A percentile compares a stretch with the other conserved stretches of the same genome.
These are phyloP conservation scores for Dactylellina sp. DNA, from an alignment of 2,329 filamentous ascomycete species.

Conservation along the genomic window DNA sequence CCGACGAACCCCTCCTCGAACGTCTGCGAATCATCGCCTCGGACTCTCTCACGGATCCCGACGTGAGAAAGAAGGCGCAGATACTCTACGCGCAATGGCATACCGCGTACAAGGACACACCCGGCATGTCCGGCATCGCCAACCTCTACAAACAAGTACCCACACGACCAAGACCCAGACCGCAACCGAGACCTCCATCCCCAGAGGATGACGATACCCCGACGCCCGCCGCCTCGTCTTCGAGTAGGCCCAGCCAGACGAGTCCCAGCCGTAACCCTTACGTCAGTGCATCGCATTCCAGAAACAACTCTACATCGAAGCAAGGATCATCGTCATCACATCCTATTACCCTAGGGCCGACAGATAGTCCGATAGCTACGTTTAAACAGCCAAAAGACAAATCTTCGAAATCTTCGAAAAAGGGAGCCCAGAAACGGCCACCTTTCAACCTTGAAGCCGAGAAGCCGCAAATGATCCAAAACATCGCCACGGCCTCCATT, in stretches of 20 bases:
- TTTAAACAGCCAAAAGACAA: constrained; percentile 60
- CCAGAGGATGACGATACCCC: constrained; percentile 54
- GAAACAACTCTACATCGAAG: constrained; percentile 62
- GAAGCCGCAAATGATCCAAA: constrained; percentile 84
- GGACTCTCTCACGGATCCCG: constrained; percentile 82
- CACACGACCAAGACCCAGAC: constrained; percentile 64
- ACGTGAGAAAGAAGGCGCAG: constrained; percentile 89
- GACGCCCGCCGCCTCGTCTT: constrained; percentile 60
- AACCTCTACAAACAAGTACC: constrained; percentile 78
- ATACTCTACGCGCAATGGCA: constrained; percentile 90
- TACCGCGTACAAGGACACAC: constrained; percentile 79
- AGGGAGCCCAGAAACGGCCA: constrained; percentile 71
- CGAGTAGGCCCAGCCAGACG: constrained; percentile 4
- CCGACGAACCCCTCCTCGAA: constrained; percentile 90
- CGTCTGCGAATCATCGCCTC: constrained; percentile 88
- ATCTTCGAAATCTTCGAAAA: constrained; percentile 63
- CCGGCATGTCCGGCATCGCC: constrained; percentile 83
- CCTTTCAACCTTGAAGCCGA: constrained; percentile 88
- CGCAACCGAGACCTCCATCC: constrained; percentile 65
- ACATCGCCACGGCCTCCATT: constrained; percentile 89
- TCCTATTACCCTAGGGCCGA: constrained; percentile 62
- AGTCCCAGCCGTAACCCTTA: constrained; percentile 63
- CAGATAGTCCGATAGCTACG: constrained; percentile 63
- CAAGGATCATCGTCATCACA: constrained; percentile 49
- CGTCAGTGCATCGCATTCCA: constrained; percentile 61